Conservation (phyloP, 768 basidiomycete genomes). For the Russula emetica region DNA sequence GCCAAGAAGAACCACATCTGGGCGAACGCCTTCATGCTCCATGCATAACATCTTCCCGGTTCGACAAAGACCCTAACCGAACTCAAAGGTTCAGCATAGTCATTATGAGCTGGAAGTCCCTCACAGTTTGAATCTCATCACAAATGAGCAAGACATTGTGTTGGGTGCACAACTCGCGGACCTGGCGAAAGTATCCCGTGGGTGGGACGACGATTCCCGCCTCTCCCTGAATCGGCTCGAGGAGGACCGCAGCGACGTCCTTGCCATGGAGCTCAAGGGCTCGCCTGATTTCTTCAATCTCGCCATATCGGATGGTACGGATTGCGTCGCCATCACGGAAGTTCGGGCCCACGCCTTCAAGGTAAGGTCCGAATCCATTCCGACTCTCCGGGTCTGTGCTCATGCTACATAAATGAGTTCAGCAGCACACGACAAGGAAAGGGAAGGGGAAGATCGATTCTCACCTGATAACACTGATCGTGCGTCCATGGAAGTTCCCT, state of each 20-base stretch:
- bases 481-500: constrained; percentile 96
- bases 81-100: constrained; percentile 17
- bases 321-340: constrained; percentile 52
- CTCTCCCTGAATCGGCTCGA: constrained; percentile 99
- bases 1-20: constrained; percentile 89
- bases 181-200: constrained; percentile 74
- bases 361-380: constrained; percentile 86
- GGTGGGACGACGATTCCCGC: constrained; percentile 94
- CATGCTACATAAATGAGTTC: constrained; percentile 52
- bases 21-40: constrained; percentile 82
- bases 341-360: constrained; percentile 77
- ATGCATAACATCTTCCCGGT: constrained; percentile 93
- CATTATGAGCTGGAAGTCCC: constrained; percentile 17
- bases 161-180: constrained; percentile 81
- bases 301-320: constrained; percentile 75
- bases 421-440: constrained; percentile 1
- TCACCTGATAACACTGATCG: constrained; percentile 79
- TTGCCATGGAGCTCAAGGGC: constrained; percentile 79
- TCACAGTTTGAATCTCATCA: constrained; percentile 95
- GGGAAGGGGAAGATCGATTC: constrained; percentile 20
- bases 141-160: constrained; percentile 95
- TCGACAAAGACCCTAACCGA: constrained; percentile 70
- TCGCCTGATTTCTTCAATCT: constrained; percentile 72
- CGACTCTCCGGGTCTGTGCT: constrained; percentile 91
- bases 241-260: constrained; percentile 85